phyloP scores from a whole-genome alignment of 192 early-diverging fungal genomes.

The Coemansia aciculifera region DNA sequence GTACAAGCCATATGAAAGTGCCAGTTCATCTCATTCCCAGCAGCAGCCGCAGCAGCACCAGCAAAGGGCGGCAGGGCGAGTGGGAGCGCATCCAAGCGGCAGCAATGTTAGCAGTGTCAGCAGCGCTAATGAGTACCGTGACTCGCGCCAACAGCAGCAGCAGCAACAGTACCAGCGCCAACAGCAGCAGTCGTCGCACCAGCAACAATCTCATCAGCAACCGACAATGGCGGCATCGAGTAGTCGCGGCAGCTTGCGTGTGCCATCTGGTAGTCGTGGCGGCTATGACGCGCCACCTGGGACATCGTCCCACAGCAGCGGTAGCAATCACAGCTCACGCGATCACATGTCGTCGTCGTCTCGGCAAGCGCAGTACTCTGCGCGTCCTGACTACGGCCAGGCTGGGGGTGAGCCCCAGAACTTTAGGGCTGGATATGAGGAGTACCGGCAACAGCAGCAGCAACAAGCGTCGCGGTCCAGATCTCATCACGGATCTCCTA shows the following conservation, averaged over 20 bases:
- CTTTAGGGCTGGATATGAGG: conserved; percentile 48
- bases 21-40: not conserved
- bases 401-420: conserved; percentile 19
- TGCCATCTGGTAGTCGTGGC: conserved; percentile 15
- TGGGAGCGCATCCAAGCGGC: conserved; percentile 13
- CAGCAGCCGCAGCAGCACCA: conserved; percentile 7
- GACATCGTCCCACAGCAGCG: not conserved
- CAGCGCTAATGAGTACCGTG: conserved; percentile 9
- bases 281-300: conserved; percentile 18
- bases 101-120: conserved; percentile 21
- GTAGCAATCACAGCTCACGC: conserved; percentile 11
- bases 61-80: conserved; percentile 1
- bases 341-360: conserved; percentile 1
- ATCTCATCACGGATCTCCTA: conserved; percentile 14
- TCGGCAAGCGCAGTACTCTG: conserved; percentile 3
- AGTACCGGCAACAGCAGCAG: conserved; percentile 34
- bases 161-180: not conserved
- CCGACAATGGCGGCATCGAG: not conserved
- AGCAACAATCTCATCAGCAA: not conserved
- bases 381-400: conserved; percentile 12
- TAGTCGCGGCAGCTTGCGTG: conserved; percentile 24
- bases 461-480: conserved; percentile 28
- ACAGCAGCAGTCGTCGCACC: not conserved
- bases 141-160: conserved; percentile 6
- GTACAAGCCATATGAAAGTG: conserved; percentile 21